Conservation (phyloP, 1,284 basidiomycete genomes). For the Ustilago curta region DNA sequence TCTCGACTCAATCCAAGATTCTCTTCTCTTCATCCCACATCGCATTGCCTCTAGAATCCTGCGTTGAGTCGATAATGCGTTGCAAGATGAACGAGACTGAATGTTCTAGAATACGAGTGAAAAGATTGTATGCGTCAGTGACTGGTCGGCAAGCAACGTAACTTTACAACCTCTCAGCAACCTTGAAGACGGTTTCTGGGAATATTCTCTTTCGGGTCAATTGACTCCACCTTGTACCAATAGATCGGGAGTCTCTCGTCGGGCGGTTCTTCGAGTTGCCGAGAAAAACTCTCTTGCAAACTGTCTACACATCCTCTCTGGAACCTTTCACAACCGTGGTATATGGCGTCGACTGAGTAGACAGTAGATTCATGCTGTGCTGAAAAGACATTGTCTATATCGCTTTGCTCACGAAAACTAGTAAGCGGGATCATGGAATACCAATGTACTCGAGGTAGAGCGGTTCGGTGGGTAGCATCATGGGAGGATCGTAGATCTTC, state of each 20-base stretch:
- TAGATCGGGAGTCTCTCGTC: not conserved
- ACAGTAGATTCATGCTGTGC: not conserved
- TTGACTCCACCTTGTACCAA: too few species aligned
- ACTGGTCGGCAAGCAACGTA: not conserved
- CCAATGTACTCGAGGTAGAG: constrained; percentile 54
- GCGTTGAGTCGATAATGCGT: not conserved
- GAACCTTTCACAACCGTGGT: not conserved
- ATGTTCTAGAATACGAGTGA: constrained; percentile 1
- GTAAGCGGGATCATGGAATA: constrained; percentile 16
- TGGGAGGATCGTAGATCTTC: constrained; percentile 62
- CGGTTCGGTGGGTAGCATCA: constrained; percentile 62
- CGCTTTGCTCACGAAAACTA: not conserved
- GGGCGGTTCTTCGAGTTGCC: not conserved
- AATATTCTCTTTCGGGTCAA: too few species aligned
- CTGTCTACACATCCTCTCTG: not conserved
- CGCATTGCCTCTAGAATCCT: not conserved
- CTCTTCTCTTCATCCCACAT: not conserved
- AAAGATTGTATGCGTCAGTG: not conserved
- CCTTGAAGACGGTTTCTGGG: constrained; percentile 44
- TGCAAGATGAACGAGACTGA: not conserved
- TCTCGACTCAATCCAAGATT: not conserved
- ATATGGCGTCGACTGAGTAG: not conserved
- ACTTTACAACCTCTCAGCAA: constrained; percentile 12
- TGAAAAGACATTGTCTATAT: constrained; percentile 18
- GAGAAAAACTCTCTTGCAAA: not conserved